Percentiles rank a stretch among this genome's conserved stretches.
phyloP scores from a whole-genome alignment of 179 eudicot genomes.

The Sideroxylon spinosum region DNA sequence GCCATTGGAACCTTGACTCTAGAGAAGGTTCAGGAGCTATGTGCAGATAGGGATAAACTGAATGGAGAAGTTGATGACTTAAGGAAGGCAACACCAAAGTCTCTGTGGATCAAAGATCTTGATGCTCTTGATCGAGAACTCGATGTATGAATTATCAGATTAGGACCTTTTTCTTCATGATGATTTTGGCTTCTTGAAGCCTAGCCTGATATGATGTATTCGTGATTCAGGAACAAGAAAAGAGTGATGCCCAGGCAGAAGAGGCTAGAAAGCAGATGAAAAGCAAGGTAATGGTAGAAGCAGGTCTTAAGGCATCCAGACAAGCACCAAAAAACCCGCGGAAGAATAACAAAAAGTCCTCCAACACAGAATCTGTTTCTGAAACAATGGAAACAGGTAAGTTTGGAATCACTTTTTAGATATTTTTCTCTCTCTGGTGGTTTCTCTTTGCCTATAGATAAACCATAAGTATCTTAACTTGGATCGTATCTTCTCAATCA shows the following conservation, averaged over 20 bases:
- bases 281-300: slow-evolving; percentile 19
- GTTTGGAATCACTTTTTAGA: neutral
- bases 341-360: slow-evolving; percentile 44
- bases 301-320: slow-evolving; percentile 26
- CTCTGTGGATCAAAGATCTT: slow-evolving; percentile 73
- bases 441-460: neutral
- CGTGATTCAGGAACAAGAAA: slow-evolving; percentile 52
- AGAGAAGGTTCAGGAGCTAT: slow-evolving; percentile 68
- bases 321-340: slow-evolving; percentile 38
- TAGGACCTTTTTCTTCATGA: neutral
- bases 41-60: slow-evolving; percentile 54
- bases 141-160: slow-evolving; percentile 39
- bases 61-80: slow-evolving; percentile 48
- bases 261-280: slow-evolving; percentile 24
- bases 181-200: neutral
- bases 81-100: slow-evolving; percentile 43
- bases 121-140: slow-evolving; percentile 64
- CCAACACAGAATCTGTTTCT: slow-evolving; percentile 33
- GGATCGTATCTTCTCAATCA: slow-evolving; percentile 8
- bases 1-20: slow-evolving; percentile 64
- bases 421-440: neutral
- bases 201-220: neutral
- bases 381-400: slow-evolving; percentile 58
- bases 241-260: slow-evolving; percentile 37
- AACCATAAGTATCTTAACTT: neutral